Evolutionary conservation across 2,329 filamentous ascomycete genomes (phyloP).

Genomic region (Cladosporium oxysporum): DNA sequence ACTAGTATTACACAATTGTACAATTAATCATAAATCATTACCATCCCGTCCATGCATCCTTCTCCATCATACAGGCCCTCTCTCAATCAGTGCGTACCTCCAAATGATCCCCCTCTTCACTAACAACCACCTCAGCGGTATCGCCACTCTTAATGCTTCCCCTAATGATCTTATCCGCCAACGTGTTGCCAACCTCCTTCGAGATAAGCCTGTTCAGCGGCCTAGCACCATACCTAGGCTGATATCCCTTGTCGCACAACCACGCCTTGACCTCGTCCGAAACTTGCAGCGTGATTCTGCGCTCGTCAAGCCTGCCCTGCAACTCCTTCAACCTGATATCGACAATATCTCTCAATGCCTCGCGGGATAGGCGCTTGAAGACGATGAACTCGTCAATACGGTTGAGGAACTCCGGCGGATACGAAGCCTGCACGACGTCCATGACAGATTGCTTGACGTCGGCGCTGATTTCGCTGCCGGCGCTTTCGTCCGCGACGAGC

Average conservation of each 20-base stretch:
- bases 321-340: slow-evolving; percentile 87
- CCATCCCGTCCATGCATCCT: slow-evolving; percentile 2
- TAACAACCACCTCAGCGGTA: slow-evolving; percentile 68
- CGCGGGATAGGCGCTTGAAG: slow-evolving; percentile 80
- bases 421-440: slow-evolving; percentile 73
- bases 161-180: slow-evolving; percentile 90
- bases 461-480: slow-evolving; percentile 58
- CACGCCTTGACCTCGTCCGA: slow-evolving; percentile 73
- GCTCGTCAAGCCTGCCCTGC: slow-evolving; percentile 78
- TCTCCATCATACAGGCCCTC: background rate
- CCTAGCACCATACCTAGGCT: slow-evolving; percentile 85
- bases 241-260: slow-evolving; percentile 87
- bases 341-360: slow-evolving; percentile 85
- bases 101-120: slow-evolving; percentile 53
- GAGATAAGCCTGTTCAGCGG: slow-evolving; percentile 89
- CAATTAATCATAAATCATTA: slow-evolving; percentile 15
- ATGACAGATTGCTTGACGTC: slow-evolving; percentile 79
- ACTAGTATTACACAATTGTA: slow-evolving; percentile 18
- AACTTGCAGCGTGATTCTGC: slow-evolving; percentile 76
- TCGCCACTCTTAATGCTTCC: slow-evolving; percentile 78
- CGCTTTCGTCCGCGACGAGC: slow-evolving; percentile 60
- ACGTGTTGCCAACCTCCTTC: slow-evolving; percentile 82
- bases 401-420: slow-evolving; percentile 95
- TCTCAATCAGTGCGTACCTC: slow-evolving; percentile 29
- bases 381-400: slow-evolving; percentile 95